These are phyloP conservation scores for Sporothrix luriei DNA, from an alignment of 2,329 filamentous ascomycete genomes.

Conservation along the genomic window DNA sequence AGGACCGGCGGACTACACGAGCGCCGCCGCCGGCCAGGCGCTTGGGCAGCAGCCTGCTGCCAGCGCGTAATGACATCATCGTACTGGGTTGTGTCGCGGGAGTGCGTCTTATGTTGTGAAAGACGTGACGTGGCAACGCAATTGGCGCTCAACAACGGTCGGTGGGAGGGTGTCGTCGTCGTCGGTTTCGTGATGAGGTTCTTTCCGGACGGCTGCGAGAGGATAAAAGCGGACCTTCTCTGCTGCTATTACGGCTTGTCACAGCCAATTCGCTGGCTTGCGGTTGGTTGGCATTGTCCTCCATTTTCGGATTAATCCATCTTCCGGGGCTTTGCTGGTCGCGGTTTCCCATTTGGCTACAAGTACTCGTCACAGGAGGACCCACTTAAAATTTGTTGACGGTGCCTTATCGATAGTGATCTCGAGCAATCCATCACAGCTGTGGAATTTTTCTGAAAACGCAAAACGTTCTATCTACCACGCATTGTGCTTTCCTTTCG, in stretches of 20 bases:
- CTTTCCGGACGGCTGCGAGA: slow-evolving; percentile 17
- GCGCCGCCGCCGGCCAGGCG: slow-evolving; percentile 42
- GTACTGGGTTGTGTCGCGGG: slow-evolving; percentile 34
- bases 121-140: neutral
- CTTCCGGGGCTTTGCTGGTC: slow-evolving; percentile 11
- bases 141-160: neutral
- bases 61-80: slow-evolving; percentile 51
- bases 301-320: slow-evolving; percentile 26
- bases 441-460: slow-evolving; percentile 21
- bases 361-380: neutral
- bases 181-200: slow-evolving; percentile 23
- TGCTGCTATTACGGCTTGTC: neutral
- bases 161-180: neutral
- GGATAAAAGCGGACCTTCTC: slow-evolving; percentile 21
- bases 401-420: slow-evolving; percentile 28
- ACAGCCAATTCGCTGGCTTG: slow-evolving; percentile 30
- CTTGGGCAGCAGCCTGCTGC: slow-evolving; percentile 48
- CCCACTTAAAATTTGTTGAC: neutral
- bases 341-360: neutral
- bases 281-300: slow-evolving; percentile 30
- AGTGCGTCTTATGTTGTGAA: neutral
- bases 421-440: neutral
- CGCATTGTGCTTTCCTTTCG: neutral
- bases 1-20: slow-evolving; percentile 47
- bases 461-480: neutral